These are phyloP conservation scores for Phytophthora pluvialis DNA, from an alignment of 352 stramenopile species.

Conservation along the genomic window DNA sequence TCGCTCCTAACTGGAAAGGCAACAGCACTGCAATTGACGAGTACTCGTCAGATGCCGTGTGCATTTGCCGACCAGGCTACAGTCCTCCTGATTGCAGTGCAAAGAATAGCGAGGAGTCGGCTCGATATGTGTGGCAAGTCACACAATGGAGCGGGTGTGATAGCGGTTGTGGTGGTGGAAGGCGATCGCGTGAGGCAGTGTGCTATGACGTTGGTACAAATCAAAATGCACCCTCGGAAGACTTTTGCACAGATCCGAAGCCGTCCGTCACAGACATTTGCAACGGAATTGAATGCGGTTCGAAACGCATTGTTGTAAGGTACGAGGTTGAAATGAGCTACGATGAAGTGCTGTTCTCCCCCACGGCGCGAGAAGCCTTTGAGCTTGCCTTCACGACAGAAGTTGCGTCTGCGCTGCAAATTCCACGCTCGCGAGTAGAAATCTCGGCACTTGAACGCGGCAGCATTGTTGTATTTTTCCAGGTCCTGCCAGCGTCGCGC, in stretches of 20 bases:
- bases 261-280: conserved; percentile 68
- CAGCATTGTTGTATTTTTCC: conserved; percentile 72
- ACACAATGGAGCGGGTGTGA: conserved; percentile 62
- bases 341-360: conserved; percentile 74
- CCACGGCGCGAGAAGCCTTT: conserved; percentile 59
- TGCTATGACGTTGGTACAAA: conserved; percentile 48
- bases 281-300: conserved; percentile 81
- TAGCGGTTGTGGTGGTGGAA: conserved; percentile 70
- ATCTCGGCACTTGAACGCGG: conserved; percentile 59
- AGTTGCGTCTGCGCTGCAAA: conserved; percentile 63
- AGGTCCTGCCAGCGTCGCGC: conserved; percentile 65
- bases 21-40: conserved; percentile 33
- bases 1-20: not conserved
- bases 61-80: conserved; percentile 70
- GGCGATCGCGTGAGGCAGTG: conserved; percentile 45
- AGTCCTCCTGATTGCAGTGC: conserved; percentile 71
- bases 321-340: conserved; percentile 82
- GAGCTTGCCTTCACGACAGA: conserved; percentile 72
- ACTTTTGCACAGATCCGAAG: conserved; percentile 44
- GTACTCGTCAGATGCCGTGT: conserved; percentile 43
- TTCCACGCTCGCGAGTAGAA: conserved; percentile 60
- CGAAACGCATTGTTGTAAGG: conserved; percentile 65
- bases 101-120: conserved; percentile 37
- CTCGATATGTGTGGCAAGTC: conserved; percentile 58
- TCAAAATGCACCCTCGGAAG: conserved; percentile 30